A percentile compares a stretch with the other conserved stretches of the same genome.
Conservation (phyloP, 2,329 filamentous ascomycete genomes). For the Macrophomina tecta region DNA sequence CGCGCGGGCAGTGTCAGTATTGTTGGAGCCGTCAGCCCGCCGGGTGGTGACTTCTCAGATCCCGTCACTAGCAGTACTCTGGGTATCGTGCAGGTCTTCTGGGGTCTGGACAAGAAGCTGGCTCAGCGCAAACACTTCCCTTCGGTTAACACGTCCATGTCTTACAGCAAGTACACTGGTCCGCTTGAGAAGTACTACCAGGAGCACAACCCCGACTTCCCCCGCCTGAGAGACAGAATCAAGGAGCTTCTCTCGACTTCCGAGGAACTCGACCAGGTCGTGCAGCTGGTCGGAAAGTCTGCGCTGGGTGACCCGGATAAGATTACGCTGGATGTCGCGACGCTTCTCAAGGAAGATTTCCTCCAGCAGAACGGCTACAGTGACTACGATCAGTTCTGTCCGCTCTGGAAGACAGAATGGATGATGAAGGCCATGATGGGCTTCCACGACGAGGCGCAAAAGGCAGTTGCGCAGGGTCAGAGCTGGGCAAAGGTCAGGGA, state of each 20-base stretch:
- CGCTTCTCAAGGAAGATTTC: conserved; percentile 96
- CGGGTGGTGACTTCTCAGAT: conserved; percentile 98
- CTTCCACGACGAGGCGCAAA: conserved; percentile 97
- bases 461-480: conserved; percentile 89
- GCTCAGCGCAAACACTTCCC: conserved; percentile 99
- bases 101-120: conserved; percentile 99
- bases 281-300: conserved; percentile 97
- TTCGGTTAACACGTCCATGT: conserved; percentile 92
- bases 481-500: conserved; percentile 93
- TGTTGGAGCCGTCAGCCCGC: conserved; percentile 94
- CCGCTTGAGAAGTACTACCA: conserved; percentile 93
- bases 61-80: conserved; percentile 93
- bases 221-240: conserved; percentile 88
- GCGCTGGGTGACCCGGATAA: conserved; percentile 96
- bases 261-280: conserved; percentile 97
- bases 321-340: conserved; percentile 93
- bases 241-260: conserved; percentile 92
- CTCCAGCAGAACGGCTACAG: conserved; percentile 99
- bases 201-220: conserved; percentile 92
- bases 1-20: conserved; percentile 94
- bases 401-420: conserved; percentile 99
- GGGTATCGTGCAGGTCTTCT: conserved; percentile 98
- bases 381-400: conserved; percentile 99
- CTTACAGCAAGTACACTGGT: conserved; percentile 95
- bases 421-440: conserved; percentile 99